Evolutionary conservation across 169 alveolate species (phyloP).

Genomic region (Toxoplasma gondii): DNA sequence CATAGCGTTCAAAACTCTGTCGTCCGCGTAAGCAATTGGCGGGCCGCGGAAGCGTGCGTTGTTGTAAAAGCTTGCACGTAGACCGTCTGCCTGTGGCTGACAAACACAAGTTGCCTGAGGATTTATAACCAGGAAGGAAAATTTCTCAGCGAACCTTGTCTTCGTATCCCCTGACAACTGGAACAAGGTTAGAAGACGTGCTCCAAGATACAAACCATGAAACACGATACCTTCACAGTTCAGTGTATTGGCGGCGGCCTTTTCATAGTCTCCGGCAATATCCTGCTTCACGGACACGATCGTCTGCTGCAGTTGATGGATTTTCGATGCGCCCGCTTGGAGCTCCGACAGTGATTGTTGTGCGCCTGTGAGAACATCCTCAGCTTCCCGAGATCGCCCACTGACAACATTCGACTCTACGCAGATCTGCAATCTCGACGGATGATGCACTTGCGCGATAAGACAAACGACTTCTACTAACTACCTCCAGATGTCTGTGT

Average conservation of each 20-base stretch:
- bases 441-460: too few relatives aligned
- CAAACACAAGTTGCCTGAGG: background rate
- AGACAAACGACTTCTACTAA: background rate
- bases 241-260: background rate
- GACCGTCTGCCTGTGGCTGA: conserved; percentile 80
- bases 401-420: background rate
- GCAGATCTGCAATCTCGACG: background rate
- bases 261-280: background rate
- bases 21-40: conserved; percentile 79
- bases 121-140: background rate
- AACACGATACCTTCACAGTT: background rate
- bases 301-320: background rate
- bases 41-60: conserved; percentile 82
- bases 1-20: conserved; percentile 72
- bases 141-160: conserved; percentile 1
- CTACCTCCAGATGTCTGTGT: background rate
- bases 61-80: conserved; percentile 81
- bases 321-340: background rate
- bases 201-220: background rate
- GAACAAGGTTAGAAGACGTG: background rate
- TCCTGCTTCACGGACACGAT: background rate
- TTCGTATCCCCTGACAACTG: conserved; percentile 45
- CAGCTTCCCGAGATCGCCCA: background rate
- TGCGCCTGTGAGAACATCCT: background rate
- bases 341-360: background rate